Base-by-base conservation (phyloP, 768 basidiomycete genomes). In the Lentinula boryana region DNA sequence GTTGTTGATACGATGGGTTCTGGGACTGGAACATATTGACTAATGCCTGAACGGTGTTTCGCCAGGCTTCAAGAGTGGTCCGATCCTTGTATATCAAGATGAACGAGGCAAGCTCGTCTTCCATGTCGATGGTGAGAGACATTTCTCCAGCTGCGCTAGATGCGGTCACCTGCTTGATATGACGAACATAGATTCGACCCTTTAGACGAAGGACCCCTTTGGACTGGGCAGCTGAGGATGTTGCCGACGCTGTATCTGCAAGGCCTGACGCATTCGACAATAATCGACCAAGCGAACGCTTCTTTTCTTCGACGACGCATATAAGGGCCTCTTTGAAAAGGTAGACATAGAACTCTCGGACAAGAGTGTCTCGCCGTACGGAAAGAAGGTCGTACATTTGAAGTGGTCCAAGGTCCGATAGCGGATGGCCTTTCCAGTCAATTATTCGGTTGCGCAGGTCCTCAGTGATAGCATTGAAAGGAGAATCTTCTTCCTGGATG, bases 321-420 rank as follows among this genome's bases (percentile, higher is more conserved):
- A 99, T 94, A 65, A 99, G 91, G 9, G 97, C 97, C 72, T 98
- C 94, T 68, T 89, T 89, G 84, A 98, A 99, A 31, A 99, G 83
- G 75, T 98, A 98, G 62, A 97, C 93, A 69, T 88, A 91, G 74
- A 98, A 98, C 71, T 97, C 95, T 58, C 95, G 86, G 18, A 95
- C 88, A 62, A 93, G 88, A 9, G 87, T 77, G 65, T 96, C 96
- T 53, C 95, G 86, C 55, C 94, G 85, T 46, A 98, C 94, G 53
- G 86, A 87, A 31, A 98, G 76, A 50, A 95, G 79, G 74, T 97
- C 96, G 71, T 93, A 97, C 84, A 97, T 93, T 66, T 91, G 90
- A 49, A 97, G 78, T 1, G 86, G 82, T 6, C 96, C 97, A 27
- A 98, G 85, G 56, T 91, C 90, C 2, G 90, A 84, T n/a, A 93